Conservation (phyloP, 2,329 filamentous ascomycete genomes). For the Curvularia sp. region DNA sequence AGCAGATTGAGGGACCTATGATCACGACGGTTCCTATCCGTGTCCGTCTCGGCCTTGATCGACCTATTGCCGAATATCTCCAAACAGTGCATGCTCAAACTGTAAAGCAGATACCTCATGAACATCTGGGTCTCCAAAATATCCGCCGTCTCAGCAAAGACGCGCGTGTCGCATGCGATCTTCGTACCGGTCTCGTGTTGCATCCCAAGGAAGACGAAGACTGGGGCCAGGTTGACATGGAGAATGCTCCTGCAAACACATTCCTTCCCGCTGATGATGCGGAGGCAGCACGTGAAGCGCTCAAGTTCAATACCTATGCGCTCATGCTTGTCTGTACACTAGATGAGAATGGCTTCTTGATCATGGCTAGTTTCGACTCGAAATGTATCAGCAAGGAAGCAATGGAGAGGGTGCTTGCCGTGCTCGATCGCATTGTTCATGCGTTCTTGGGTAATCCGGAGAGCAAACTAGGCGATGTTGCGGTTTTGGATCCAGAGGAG, state of each 20-base stretch:
- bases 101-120: constrained; percentile 66
- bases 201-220: constrained; percentile 47
- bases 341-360: constrained; percentile 62
- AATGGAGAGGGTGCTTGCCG: constrained; percentile 62
- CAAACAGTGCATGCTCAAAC: constrained; percentile 64
- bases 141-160: constrained; percentile 57
- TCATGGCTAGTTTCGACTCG: constrained; percentile 71
- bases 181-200: constrained; percentile 49
- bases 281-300: constrained; percentile 66
- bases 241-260: constrained; percentile 56
- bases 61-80: constrained; percentile 61
- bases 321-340: constrained; percentile 72
- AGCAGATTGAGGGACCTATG: constrained; percentile 67
- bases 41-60: constrained; percentile 55
- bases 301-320: constrained; percentile 65
- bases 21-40: constrained; percentile 67
- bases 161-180: constrained; percentile 46
- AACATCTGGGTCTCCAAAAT: constrained; percentile 68
- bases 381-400: constrained; percentile 61
- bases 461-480: constrained; percentile 40
- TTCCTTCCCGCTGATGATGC: constrained; percentile 64
- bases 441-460: constrained; percentile 57
- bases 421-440: constrained; percentile 61
- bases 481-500: constrained; percentile 41
- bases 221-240: constrained; percentile 22